Percentiles rank a stretch among this genome's conserved stretches.
Conservation (phyloP, 2,329 filamentous ascomycete genomes). For the Purpureocillium lavendulum region DNA sequence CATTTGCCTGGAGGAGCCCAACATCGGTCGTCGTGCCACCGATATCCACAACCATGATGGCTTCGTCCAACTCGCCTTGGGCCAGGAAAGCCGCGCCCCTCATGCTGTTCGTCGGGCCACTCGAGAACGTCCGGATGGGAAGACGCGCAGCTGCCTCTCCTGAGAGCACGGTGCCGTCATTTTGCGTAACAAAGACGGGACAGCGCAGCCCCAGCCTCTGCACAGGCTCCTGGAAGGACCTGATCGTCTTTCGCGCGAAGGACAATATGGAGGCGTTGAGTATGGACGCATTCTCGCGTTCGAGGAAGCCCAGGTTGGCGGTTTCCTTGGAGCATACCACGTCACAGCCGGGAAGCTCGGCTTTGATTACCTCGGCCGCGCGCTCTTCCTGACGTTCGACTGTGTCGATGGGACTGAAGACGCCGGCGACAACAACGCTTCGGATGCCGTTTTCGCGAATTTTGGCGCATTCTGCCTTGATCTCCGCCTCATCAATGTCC, state of each 20-base stretch:
- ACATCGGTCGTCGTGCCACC: conserved; percentile 61
- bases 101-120: conserved; percentile 56
- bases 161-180: conserved; percentile 53
- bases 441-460: conserved; percentile 34
- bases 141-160: conserved; percentile 43
- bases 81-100: conserved; percentile 53
- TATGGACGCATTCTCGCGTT: conserved; percentile 57
- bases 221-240: conserved; percentile 45
- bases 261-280: conserved; percentile 53
- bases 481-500: conserved; percentile 32
- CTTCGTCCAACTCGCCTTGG: conserved; percentile 24
- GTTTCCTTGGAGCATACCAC: conserved; percentile 44
- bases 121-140: conserved; percentile 54
- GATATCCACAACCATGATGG: conserved; percentile 55
- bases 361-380: conserved; percentile 31
- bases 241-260: conserved; percentile 49
- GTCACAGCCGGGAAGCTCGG: conserved; percentile 30
- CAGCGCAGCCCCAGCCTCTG: conserved; percentile 38
- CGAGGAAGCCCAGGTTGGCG: conserved; percentile 46
- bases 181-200: conserved; percentile 53
- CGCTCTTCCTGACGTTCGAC: conserved; percentile 39
- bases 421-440: conserved; percentile 37
- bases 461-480: conserved; percentile 27
- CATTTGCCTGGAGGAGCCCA: conserved; percentile 50
- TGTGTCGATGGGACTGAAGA: conserved; percentile 46